Base-by-base conservation (phyloP, 208 protist species). In the Acanthamoeba culbertsoni region DNA sequence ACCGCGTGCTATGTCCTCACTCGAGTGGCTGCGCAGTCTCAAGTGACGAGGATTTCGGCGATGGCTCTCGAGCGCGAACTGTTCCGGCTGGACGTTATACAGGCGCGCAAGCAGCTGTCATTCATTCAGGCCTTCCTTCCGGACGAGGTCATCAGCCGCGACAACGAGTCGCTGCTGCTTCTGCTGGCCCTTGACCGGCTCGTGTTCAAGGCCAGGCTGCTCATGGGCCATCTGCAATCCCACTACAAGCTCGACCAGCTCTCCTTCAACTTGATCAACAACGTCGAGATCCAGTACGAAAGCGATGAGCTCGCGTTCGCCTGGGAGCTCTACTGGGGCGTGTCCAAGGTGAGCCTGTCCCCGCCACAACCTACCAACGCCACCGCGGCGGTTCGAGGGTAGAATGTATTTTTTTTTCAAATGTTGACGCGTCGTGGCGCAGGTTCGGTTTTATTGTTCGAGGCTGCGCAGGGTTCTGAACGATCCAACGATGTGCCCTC, bases 221-320 rank as follows among this genome's bases (percentile, higher is more conserved):
- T 92, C 8, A 79, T 79, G 37, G 51, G 51, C 14, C 63, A 82
- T 45, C 51, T 92, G 88, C 62, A 92, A 46, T 40, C 42, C 40
- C 51, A 71, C 37, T 92, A 92, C 88, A 92, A 92, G 48, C 63
- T 92, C 40, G 88, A 92, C 28, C 88, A 92, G 51, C 42, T 92
- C 18, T 92, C 88, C 33, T 92, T 92, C 88, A 92, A 92, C 43
- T 62, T 92, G 35, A 92, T 92, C 63, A 73, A 92, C 48, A n/a
- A 73, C 37, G 88, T 92, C 62, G 88, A 92, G 37, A 16, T 92
- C 14, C 65, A 45, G 40, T 48, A 91, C 84, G 48, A 20, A 23
- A 73, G 33, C 42, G 88, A 92, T 26, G 88, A 92, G 63, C 63
- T 92, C 33, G 31, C 79, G 5, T 92, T 92, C 48, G 88, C 65